Base-by-base conservation (phyloP, 2,329 filamentous ascomycete species). In the Aspergillus carbonarius region DNA sequence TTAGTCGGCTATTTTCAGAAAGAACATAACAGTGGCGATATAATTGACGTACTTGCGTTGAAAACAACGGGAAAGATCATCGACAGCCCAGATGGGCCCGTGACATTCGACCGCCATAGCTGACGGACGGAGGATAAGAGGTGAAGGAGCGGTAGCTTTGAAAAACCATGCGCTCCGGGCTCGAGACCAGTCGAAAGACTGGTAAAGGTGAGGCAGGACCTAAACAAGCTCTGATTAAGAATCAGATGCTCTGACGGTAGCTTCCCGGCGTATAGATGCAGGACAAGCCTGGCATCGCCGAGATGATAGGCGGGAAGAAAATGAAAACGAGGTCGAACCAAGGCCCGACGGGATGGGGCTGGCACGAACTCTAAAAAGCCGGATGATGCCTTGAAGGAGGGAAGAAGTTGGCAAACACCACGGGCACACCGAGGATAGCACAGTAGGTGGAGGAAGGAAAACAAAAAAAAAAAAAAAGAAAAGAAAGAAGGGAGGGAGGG, bases 61-160 rank as follows among this genome's bases (percentile, higher is more conserved):
- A 66, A 88, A 87, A 70, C 86, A 88, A 58, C 66, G 69, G 46
- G 84, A 84, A 68, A 88, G 81, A 74, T 88, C 86, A 72, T 88
- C 86, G 61, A 77, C 72, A 64, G 78, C 77, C 86, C 86, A 88
- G 63, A 85, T 70, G 35, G 83, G 82, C 70, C 80, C 79, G 70
- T 78, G 76, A 74, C 86, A 88, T 66, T 78, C 78, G 65, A 79
- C 81, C 63, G 84, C 81, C 84, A 85, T 85, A 57, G 54, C 68
- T 56, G 58, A 60, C 37, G 50, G 20, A 48, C 44, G 50, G 42
- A 57, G 10, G 39, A 32, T 40, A 55, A 52, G 52, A 30, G 34
- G 23, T 40, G 56, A 23, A 37, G 32, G 23, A 39, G 50, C 54
- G 32, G 60, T 17, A 58, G 57, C 30, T 46, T 37, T 47, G 15